A percentile compares a stretch with the other conserved stretches of the same genome.
phyloP scores from a whole-genome alignment of 768 basidiomycete genomes.

The Coprinellus aureogranulatus region DNA sequence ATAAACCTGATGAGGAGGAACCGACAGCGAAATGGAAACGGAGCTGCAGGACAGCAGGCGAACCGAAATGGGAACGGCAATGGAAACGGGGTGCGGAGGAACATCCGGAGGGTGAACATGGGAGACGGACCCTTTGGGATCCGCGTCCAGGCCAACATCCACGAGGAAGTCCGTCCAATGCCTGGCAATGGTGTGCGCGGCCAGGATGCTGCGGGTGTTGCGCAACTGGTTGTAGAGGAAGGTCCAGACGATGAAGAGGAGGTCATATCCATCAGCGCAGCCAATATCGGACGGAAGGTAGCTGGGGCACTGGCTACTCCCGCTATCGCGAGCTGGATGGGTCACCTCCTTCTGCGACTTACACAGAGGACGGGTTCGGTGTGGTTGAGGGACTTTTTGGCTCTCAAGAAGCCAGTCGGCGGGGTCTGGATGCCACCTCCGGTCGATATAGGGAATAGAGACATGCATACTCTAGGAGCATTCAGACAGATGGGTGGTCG shows the following conservation, averaged over 20 bases:
- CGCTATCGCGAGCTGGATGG: conserved; percentile 64
- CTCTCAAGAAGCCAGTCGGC: conserved; percentile 5
- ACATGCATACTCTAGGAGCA: conserved; percentile 10
- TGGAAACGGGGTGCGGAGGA: conserved; percentile 15
- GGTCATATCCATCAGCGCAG: conserved; percentile 54
- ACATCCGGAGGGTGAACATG: neutral
- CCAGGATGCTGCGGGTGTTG: conserved; percentile 14
- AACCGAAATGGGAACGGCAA: conserved; percentile 19
- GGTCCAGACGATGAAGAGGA: conserved; percentile 42
- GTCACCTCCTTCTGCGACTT: conserved; percentile 52
- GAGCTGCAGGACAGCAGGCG: conserved; percentile 14
- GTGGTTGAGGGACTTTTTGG: conserved; percentile 41
- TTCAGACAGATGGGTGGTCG: conserved; percentile 24
- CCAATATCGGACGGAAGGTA: conserved; percentile 62
- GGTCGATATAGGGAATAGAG: conserved; percentile 9
- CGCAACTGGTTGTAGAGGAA: conserved; percentile 19
- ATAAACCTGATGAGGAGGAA: conserved; percentile 16
- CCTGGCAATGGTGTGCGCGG: conserved; percentile 3
- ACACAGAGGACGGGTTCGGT: conserved; percentile 39
- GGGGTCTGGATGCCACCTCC: conserved; percentile 14
- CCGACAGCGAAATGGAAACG: conserved; percentile 12
- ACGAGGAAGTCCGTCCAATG: neutral
- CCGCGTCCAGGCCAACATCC: neutral
- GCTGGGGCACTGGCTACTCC: conserved; percentile 72
- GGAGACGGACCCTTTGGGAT: conserved; percentile 20